Evolutionary conservation across 805 yeast species (phyloP), one percentile per base, ranked within the genome.

Genomic region (Sugiyamaella lignohabitans): DNA sequence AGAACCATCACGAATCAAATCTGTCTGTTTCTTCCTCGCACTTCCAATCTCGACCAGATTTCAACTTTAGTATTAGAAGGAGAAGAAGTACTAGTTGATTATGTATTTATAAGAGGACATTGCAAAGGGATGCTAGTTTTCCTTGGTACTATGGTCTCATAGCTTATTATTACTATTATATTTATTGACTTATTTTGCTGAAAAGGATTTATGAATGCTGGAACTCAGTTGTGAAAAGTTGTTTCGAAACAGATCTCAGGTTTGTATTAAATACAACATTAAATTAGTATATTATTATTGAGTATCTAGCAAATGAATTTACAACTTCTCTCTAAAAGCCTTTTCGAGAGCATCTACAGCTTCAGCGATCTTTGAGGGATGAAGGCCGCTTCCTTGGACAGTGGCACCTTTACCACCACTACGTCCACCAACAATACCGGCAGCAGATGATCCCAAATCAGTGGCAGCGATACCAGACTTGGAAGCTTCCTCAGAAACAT

Each of bases 351-450:
- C 86, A 29, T 73, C 76, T 54, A 93, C 73, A 22, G 98, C 99
- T 36, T 73, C 75, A 37, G 73, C 74, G 45, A 87, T 73, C 53
- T 84, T 86, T 29, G 69, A 73, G 32, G 81, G 75, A 53, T 87
- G 84, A 58, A 82, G 87, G 59, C 98, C 98, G 81, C 87, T 84
- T 68, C 99, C 99, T 72, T 93, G 98, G 58, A 87, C 87, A 46
- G 89, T 81, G 55, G 87, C 86, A 53, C 96, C 98, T 70, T 87
- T 93, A 67, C 99, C 99, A 70, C 99, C 99, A 49, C 96, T 94
- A 67, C 84, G 87, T 67, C 99, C 99, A 55, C 98, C 99, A 57
- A 93, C 79, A 58, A 74, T 71, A 32, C 71, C 68, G 39, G 89
- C 72, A 38, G 85, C 98, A 47, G 75, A 69, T 45, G 74, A 67